Conservation (phyloP, 208 protist species). For the Wallacemonas sp. region DNA sequence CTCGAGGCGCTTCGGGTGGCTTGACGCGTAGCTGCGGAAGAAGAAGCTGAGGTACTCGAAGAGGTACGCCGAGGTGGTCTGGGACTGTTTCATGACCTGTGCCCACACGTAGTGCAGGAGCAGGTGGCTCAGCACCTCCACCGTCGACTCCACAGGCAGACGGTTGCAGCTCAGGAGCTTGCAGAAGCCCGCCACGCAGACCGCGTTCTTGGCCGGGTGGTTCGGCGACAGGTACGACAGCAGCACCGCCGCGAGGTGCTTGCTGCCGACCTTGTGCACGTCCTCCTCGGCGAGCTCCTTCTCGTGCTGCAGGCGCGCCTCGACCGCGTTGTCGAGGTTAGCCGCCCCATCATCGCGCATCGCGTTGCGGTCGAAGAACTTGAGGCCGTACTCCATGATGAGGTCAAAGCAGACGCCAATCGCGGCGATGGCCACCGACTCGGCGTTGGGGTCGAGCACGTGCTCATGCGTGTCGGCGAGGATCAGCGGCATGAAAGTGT, state of each 20-base stretch:
- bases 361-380: conserved; percentile 68
- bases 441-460: conserved; percentile 3
- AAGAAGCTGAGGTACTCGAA: conserved; percentile 71
- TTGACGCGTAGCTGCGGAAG: conserved; percentile 82
- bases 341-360: neutral
- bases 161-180: conserved; percentile 91
- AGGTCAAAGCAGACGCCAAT: conserved; percentile 82
- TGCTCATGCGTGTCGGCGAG: conserved; percentile 60
- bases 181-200: conserved; percentile 70
- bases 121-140: conserved; percentile 63
- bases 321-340: conserved; percentile 25
- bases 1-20: conserved; percentile 67
- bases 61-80: conserved; percentile 48
- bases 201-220: conserved; percentile 40
- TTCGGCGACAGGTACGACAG: conserved; percentile 46
- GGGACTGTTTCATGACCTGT: conserved; percentile 30
- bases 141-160: conserved; percentile 49
- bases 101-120: conserved; percentile 59
- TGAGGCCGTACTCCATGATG: conserved; percentile 87
- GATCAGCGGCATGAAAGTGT: conserved; percentile 91
- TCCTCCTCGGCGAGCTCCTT: conserved; percentile 76
- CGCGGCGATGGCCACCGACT: conserved; percentile 62
- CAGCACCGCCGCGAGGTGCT: conserved; percentile 51
- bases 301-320: conserved; percentile 75
- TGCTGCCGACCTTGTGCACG: conserved; percentile 81